These are phyloP conservation scores for Kokia cookei DNA, from an alignment of 441 rosid genomes.

Conservation along the genomic window DNA sequence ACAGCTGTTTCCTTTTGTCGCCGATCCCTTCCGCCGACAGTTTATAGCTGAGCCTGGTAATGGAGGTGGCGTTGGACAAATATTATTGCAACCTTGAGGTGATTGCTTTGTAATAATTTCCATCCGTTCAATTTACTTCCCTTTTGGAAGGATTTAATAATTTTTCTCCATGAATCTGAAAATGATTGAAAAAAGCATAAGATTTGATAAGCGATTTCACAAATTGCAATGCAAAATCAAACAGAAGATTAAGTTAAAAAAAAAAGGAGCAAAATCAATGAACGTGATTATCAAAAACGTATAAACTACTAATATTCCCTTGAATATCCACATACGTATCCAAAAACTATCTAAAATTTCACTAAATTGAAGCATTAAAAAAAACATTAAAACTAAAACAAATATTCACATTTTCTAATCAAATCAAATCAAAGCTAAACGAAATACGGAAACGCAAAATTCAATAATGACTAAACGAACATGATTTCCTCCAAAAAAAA, in stretches of 20 bases:
- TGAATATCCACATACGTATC: too few species aligned
- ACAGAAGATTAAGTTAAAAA: not conserved
- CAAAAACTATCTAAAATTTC: not conserved
- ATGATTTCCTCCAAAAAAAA: not conserved
- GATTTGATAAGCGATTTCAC: not conserved
- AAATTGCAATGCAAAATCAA: not conserved
- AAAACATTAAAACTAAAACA: not conserved
- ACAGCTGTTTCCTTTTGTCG: conserved; percentile 18
- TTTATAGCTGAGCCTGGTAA: conserved; percentile 27
- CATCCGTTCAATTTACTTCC: conserved; percentile 20
- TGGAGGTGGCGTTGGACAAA: conserved; percentile 44
- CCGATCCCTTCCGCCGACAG: conserved; percentile 11
- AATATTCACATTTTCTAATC: not conserved
- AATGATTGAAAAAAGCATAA: not conserved
- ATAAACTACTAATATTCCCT: too few species aligned
- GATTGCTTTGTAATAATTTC: conserved; percentile 19
- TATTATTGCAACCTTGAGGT: conserved; percentile 10
- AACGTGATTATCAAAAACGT: too few species aligned
- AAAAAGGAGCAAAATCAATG: not conserved
- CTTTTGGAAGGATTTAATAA: conserved; percentile 14
- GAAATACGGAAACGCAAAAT: not conserved
- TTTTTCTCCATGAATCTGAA: not conserved
- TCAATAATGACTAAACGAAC: not conserved
- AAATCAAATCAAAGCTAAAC: not conserved
- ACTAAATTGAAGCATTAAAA: not conserved